Evolutionary conservation across 371 early-diverging fungal genomes (phyloP).

Genomic region (Rhizopus microsporus): DNA sequence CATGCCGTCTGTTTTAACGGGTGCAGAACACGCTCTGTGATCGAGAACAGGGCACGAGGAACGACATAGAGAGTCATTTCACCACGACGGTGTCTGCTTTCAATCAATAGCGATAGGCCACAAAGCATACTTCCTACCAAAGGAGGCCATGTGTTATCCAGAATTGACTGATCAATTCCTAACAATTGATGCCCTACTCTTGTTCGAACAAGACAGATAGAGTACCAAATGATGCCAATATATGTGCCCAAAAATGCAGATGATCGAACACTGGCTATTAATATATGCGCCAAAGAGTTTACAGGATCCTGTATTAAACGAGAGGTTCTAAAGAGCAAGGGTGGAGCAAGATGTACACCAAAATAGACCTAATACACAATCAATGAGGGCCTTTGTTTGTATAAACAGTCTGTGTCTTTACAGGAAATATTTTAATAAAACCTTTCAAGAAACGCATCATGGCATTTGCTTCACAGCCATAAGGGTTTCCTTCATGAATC

Average conservation of each 20-base stretch:
- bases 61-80: conserved; percentile 69
- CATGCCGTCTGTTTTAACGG: conserved; percentile 39
- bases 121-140: conserved; percentile 59
- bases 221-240: conserved; percentile 62
- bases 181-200: conserved; percentile 50
- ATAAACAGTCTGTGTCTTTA: conserved; percentile 15
- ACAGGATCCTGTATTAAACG: conserved; percentile 39
- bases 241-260: conserved; percentile 65
- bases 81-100: conserved; percentile 59
- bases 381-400: neutral
- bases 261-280: conserved; percentile 53
- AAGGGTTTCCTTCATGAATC: conserved; percentile 46
- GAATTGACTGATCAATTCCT: conserved; percentile 26
- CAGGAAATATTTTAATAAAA: conserved; percentile 47
- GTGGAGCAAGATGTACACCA: conserved; percentile 61
- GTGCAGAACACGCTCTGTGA: conserved; percentile 51
- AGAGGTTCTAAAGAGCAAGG: conserved; percentile 53
- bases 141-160: conserved; percentile 55
- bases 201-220: conserved; percentile 59
- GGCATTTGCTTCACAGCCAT: conserved; percentile 47
- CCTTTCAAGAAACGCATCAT: conserved; percentile 44
- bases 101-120: conserved; percentile 61
- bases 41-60: conserved; percentile 58
- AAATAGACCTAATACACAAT: conserved; percentile 50
- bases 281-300: conserved; percentile 36